Evolutionary conservation across 371 early-diverging fungal species (phyloP).

Genomic region (Mortierella sp.): DNA sequence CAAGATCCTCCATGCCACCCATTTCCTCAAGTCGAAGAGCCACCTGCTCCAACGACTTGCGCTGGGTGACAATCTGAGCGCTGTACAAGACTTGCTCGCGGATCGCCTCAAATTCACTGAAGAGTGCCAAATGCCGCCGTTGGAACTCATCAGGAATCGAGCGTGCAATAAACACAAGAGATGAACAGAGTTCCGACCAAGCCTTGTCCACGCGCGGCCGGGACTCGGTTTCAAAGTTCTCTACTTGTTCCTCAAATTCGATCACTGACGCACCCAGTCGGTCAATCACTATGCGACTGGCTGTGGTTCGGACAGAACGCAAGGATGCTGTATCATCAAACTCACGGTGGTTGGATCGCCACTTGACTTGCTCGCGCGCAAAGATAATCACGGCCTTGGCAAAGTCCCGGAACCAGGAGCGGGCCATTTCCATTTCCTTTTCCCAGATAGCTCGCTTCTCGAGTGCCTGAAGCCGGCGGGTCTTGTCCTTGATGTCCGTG

Average conservation of each 20-base stretch:
- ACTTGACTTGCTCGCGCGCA: slow-evolving; percentile 39
- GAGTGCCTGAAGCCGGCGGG: slow-evolving; percentile 40
- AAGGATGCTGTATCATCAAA: slow-evolving; percentile 40
- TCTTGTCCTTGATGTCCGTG: slow-evolving; percentile 30
- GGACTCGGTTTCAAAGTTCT: slow-evolving; percentile 47
- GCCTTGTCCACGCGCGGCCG: slow-evolving; percentile 41
- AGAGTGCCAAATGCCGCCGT: slow-evolving; percentile 29
- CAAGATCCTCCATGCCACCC: slow-evolving; percentile 25
- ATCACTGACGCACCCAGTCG: slow-evolving; percentile 40
- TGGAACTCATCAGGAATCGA: slow-evolving; percentile 43
- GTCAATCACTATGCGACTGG: slow-evolving; percentile 40
- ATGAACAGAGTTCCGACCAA: slow-evolving; percentile 44
- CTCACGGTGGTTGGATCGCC: slow-evolving; percentile 37
- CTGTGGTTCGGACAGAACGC: slow-evolving; percentile 40
- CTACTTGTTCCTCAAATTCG: slow-evolving; percentile 49
- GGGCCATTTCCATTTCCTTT: slow-evolving; percentile 42
- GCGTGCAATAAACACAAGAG: slow-evolving; percentile 34
- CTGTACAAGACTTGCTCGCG: slow-evolving; percentile 40
- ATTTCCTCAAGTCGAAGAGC: slow-evolving; percentile 33
- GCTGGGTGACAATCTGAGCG: slow-evolving; percentile 46
- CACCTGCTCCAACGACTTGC: slow-evolving; percentile 39
- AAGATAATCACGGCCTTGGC: slow-evolving; percentile 49
- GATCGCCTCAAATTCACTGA: slow-evolving; percentile 45
- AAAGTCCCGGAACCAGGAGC: slow-evolving; percentile 55
- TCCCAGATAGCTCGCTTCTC: slow-evolving; percentile 50